Conservation (phyloP, 2,329 filamentous ascomycete genomes). For the Moelleriella libera region DNA sequence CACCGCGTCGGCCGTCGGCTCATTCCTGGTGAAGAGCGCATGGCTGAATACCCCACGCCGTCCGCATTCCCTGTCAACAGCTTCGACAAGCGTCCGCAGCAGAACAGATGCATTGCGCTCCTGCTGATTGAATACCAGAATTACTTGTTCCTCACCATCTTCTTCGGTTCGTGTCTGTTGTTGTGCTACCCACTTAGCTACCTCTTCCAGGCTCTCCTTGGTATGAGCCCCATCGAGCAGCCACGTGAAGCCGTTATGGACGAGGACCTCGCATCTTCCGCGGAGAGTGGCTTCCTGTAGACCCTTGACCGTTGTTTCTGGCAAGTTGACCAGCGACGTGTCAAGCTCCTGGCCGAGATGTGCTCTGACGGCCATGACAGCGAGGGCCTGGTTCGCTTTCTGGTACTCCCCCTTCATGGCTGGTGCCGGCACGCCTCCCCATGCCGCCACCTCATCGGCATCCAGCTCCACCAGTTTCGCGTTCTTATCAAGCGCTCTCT, state of each 20-base stretch:
- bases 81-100: slow-evolving; percentile 46
- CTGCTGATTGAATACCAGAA: slow-evolving; percentile 88
- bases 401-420: slow-evolving; percentile 37
- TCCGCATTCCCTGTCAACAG: slow-evolving; percentile 27
- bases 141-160: slow-evolving; percentile 12
- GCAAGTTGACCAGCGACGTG: slow-evolving; percentile 11
- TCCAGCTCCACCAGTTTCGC: slow-evolving; percentile 27
- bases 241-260: slow-evolving; percentile 46
- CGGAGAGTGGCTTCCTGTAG: slow-evolving; percentile 54
- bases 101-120: slow-evolving; percentile 61
- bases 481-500: slow-evolving; percentile 43
- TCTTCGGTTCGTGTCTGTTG: slow-evolving; percentile 20
- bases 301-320: slow-evolving; percentile 42
- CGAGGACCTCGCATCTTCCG: slow-evolving; percentile 63
- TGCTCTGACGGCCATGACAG: slow-evolving; percentile 38
- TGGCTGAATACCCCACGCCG: slow-evolving; percentile 43
- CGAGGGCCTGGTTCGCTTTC: slow-evolving; percentile 44
- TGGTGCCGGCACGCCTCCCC: slow-evolving; percentile 24
- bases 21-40: slow-evolving; percentile 73
- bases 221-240: slow-evolving; percentile 84
- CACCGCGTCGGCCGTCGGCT: slow-evolving; percentile 10
- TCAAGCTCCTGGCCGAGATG: slow-evolving; percentile 29
- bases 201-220: slow-evolving; percentile 63
- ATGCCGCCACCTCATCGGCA: slow-evolving; percentile 21
- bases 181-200: slow-evolving; percentile 61